Evolutionary conservation across 345 rosid genomes (phyloP).

Genomic region (Populus pruinosa): DNA sequence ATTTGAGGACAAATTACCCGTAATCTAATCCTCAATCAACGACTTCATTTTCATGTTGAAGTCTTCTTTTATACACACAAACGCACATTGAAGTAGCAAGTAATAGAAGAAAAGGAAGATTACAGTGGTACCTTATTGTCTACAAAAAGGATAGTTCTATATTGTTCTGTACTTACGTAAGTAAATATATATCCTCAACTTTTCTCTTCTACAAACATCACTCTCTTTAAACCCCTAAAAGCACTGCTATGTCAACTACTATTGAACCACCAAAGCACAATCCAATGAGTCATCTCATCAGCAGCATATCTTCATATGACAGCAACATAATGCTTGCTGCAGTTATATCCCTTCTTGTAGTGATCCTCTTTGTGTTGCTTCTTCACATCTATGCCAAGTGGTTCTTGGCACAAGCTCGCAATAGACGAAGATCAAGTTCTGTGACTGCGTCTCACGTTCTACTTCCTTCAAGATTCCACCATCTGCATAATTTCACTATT

Average conservation of each 20-base stretch:
- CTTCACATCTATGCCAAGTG: constrained; percentile 82
- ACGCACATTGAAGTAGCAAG: not conserved
- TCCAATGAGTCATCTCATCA: constrained; percentile 32
- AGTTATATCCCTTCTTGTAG: constrained; percentile 59
- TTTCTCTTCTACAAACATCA: not conserved
- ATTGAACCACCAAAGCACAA: constrained; percentile 8
- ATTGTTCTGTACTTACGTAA: not conserved
- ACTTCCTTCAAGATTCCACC: constrained; percentile 34
- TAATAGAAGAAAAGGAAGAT: constrained; percentile 5
- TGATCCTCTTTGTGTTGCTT: constrained; percentile 68
- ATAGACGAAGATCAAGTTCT: constrained; percentile 21
- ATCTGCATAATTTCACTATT: constrained; percentile 31
- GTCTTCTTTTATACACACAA: not conserved
- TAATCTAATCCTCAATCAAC: constrained; percentile 19
- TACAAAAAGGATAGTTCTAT: not conserved
- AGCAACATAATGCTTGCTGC: constrained; percentile 73
- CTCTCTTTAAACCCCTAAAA: not conserved
- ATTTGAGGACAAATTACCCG: constrained; percentile 11
- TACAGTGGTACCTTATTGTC: not conserved
- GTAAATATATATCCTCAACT: not conserved
- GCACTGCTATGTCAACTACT: constrained; percentile 12
- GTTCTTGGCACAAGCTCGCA: constrained; percentile 51
- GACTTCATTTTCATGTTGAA: constrained; percentile 33
- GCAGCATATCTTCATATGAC: constrained; percentile 57
- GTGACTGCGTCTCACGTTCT: constrained; percentile 28